Conservation (phyloP, 1,139 yeast species). For the Candida sanyaensis region DNA sequence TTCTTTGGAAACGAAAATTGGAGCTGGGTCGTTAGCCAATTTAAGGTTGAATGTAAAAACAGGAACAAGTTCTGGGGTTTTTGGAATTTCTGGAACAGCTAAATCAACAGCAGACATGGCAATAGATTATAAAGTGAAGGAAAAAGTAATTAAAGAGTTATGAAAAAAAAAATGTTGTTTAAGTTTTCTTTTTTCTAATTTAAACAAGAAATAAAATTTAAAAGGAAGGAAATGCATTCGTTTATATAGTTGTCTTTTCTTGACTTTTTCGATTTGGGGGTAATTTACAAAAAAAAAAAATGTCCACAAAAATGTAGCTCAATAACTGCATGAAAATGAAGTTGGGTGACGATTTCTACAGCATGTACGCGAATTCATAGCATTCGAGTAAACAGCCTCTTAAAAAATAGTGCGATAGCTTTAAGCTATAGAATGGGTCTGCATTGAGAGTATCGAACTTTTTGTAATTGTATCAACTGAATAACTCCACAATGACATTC, state of each 20-base stretch:
- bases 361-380: too few species aligned
- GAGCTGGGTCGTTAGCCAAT: slow-evolving; percentile 17
- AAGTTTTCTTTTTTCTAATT: too few species aligned
- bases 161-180: too few species aligned
- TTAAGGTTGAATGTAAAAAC: slow-evolving; percentile 32
- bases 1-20: slow-evolving; percentile 18
- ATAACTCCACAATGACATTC: too few species aligned
- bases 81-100: slow-evolving; percentile 14
- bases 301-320: background rate
- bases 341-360: too few species aligned
- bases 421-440: too few species aligned
- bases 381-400: too few species aligned
- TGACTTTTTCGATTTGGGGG: background rate
- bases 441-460: too few species aligned
- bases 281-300: background rate
- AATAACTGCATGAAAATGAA: too few species aligned
- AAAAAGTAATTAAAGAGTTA: background rate
- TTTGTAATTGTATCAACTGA: too few species aligned
- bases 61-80: slow-evolving; percentile 27
- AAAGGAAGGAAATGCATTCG: background rate
- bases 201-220: background rate
- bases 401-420: too few species aligned
- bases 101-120: slow-evolving; percentile 11
- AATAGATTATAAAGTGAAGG: background rate
- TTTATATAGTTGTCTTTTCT: background rate